A percentile compares a stretch with the other conserved stretches of the same genome.
phyloP scores from a whole-genome alignment of 1,284 basidiomycete genomes.

The Marasmius tenuissimus region DNA sequence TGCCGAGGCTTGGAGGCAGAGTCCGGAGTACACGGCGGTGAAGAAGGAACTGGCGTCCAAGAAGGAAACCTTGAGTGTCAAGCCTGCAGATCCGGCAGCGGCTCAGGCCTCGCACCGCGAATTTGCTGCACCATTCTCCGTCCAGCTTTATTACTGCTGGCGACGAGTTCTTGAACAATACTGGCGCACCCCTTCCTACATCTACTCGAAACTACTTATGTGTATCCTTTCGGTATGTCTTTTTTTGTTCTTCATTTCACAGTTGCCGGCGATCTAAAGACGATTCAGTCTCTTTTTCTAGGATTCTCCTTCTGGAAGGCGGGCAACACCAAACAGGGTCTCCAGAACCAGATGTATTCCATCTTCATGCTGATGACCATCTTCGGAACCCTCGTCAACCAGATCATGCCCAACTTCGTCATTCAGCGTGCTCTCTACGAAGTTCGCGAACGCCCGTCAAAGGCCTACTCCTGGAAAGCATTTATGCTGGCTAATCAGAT shows the following conservation, averaged over 20 bases:
- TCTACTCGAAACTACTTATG: conserved; percentile 60
- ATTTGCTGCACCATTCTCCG: conserved; percentile 38
- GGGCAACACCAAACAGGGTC: conserved; percentile 53
- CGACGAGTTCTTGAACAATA: conserved; percentile 27
- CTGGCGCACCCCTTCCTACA: conserved; percentile 57
- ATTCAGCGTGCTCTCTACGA: conserved; percentile 55
- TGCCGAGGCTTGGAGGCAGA: conserved; percentile 28
- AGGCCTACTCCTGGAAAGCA: conserved; percentile 83
- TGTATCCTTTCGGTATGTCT: conserved; percentile 34
- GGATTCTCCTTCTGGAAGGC: conserved; percentile 66
- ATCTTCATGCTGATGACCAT: conserved; percentile 3
- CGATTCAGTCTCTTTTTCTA: conserved; percentile 41
- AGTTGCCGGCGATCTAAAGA: background rate
- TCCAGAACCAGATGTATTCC: conserved; percentile 69
- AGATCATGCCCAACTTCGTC: conserved; percentile 28
- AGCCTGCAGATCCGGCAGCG: background rate
- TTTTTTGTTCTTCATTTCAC: background rate
- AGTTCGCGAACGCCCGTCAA: conserved; percentile 67
- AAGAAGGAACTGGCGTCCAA: conserved; percentile 26
- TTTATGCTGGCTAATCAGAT: conserved; percentile 64
- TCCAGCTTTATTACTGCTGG: conserved; percentile 38
- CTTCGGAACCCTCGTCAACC: conserved; percentile 20
- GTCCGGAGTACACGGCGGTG: conserved; percentile 25
- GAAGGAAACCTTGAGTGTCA: background rate
- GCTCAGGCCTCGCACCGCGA: conserved; percentile 26